Base-by-base conservation (phyloP, 768 basidiomycete species). In the Cyclocybe cylindracea region DNA sequence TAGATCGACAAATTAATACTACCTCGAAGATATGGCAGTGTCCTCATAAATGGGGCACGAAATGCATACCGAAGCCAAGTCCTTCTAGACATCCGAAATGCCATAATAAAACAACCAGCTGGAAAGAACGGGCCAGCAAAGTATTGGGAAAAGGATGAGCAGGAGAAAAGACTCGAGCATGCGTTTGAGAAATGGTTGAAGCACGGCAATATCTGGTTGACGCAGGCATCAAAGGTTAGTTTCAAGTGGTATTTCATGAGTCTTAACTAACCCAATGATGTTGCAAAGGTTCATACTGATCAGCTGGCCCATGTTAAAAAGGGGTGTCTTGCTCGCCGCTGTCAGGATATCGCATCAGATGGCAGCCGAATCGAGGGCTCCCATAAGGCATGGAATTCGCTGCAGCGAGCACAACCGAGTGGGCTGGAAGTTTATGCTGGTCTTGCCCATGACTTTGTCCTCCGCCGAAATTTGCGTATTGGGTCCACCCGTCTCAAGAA, bases 361-460 rank as follows among this genome's bases (percentile, higher is more conserved):
- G 54, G 54, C 1, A 55, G 54, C 35, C 48, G 48, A 5, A 55
- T 55, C 13, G 54, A 55, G 37, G 44, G 54, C 1, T 55, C 54
- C 0, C 54, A 55, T n/a, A 55, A 55, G 11, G 54, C 43, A 0
- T 55, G 54, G 54, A 50, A 55, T 33, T 39, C 43, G 10, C 18
- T 42, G 41, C 41, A 42, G 29, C 41, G 41, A 18, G 10, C 41
- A 10, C 18, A 42, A 18, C 7, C 54, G 4, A 55, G 54, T 18
- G 54, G 54, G 2, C 32, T 55, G 1, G 54, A 55, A 24, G 38
- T 50, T 5, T 55, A 50, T 18, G 14, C 49, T 1, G 48, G n/a
- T 7, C 49, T 55, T 9, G 54, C 31, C 0, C 46, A 49, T 41
- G 54, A 55, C 32, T 50, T 46, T 33, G 50, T 55, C 13, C 48